Evolutionary conservation across 257 asterid species (phyloP).

Genomic region (Solanum stenotomum): DNA sequence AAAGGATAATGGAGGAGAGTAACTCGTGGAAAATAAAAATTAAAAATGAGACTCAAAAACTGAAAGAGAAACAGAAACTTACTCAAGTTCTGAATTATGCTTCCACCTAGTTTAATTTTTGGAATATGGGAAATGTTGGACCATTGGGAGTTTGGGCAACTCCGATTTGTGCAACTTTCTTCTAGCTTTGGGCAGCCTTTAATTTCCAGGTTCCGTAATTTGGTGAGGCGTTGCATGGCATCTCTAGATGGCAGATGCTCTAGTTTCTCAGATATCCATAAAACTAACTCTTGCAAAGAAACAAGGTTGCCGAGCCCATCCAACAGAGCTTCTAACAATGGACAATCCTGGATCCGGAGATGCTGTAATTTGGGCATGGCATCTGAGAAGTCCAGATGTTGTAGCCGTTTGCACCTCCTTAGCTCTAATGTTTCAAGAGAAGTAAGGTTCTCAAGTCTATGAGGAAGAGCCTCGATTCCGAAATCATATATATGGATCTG

Average conservation of each 20-base stretch:
- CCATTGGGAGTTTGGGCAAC: not conserved
- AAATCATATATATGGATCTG: rapidly evolving
- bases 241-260: not conserved
- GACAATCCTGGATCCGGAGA: not conserved
- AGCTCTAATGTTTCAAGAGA: not conserved
- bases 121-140: not conserved
- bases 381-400: slow-evolving; percentile 1
- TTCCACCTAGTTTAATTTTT: not conserved
- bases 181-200: not conserved
- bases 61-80: no score
- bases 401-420: not conserved
- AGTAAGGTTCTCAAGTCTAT: slow-evolving; percentile 12
- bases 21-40: no score
- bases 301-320: not conserved
- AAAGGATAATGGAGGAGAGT: no score
- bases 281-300: not conserved
- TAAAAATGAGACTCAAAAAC: no score
- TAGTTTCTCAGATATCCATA: not conserved
- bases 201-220: not conserved
- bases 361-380: not conserved
- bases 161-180: not conserved
- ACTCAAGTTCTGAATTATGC: not conserved
- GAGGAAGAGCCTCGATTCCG: slow-evolving; percentile 14
- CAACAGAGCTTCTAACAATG: not conserved
- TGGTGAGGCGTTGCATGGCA: not conserved